Evolutionary conservation across 352 stramenopile genomes (phyloP).

Genomic region (Plasmopara muralis): DNA sequence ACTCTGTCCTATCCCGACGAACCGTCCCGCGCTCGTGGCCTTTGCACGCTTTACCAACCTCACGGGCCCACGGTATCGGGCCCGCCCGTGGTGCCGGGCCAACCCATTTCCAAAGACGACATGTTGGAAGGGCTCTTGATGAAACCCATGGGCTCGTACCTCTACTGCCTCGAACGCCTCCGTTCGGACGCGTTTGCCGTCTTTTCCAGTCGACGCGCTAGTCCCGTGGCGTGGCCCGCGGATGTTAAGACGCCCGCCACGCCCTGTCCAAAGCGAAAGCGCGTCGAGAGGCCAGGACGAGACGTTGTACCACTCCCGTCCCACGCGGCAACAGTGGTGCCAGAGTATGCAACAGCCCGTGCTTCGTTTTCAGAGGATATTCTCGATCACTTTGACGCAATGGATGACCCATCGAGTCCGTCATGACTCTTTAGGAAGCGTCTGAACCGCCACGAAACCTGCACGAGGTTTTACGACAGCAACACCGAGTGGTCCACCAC

Average conservation of each 20-base stretch:
- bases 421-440: slow-evolving; percentile 3
- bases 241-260: slow-evolving; percentile 23
- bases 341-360: neutral
- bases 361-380: too few species aligned
- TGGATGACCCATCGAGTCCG: too few species aligned
- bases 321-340: slow-evolving; percentile 17
- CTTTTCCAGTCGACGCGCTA: slow-evolving; percentile 69
- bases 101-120: slow-evolving; percentile 69
- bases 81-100: slow-evolving; percentile 63
- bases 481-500: slow-evolving; percentile 29
- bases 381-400: too few species aligned
- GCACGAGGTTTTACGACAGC: slow-evolving; percentile 21
- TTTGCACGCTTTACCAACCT: slow-evolving; percentile 72
- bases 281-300: slow-evolving; percentile 13
- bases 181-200: slow-evolving; percentile 74
- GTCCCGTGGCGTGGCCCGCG: slow-evolving; percentile 34
- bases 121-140: slow-evolving; percentile 77
- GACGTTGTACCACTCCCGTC: slow-evolving; percentile 25
- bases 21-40: slow-evolving; percentile 49
- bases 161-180: slow-evolving; percentile 74
- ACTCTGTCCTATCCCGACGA: slow-evolving; percentile 72
- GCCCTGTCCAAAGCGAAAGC: slow-evolving; percentile 60
- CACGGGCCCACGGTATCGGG: slow-evolving; percentile 60
- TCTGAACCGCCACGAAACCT: slow-evolving; percentile 17
- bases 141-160: slow-evolving; percentile 76